Conservation (phyloP, 805 yeast species). For the Monosporozyma solicola region DNA sequence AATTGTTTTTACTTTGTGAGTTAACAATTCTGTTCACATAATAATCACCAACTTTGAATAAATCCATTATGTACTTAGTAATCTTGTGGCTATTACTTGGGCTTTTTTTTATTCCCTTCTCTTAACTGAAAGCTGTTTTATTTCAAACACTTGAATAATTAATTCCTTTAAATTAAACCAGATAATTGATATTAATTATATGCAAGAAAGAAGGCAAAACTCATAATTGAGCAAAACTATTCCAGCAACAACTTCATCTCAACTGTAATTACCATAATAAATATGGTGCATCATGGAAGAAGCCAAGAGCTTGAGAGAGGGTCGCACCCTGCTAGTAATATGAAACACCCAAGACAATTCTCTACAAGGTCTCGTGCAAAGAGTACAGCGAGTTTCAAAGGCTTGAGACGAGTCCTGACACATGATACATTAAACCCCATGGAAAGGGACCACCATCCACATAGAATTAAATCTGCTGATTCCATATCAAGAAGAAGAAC, state of each 20-base stretch:
- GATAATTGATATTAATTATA: neutral
- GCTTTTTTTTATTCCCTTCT: neutral
- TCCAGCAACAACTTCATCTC: neutral
- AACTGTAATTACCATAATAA: neutral
- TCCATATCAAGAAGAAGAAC: conserved; percentile 21
- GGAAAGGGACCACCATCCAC: conserved; percentile 8
- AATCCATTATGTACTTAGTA: conserved; percentile 31
- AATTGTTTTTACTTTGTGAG: conserved; percentile 14
- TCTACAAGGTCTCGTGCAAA: conserved; percentile 27
- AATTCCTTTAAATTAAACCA: neutral
- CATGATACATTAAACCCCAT: conserved; percentile 18
- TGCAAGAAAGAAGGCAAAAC: neutral
- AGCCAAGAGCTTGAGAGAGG: neutral
- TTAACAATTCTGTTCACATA: conserved; percentile 36
- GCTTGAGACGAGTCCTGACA: conserved; percentile 20
- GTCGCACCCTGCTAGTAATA: conserved; percentile 8
- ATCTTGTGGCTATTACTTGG: neutral
- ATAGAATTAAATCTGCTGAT: conserved; percentile 21
- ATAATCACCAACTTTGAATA: conserved; percentile 37
- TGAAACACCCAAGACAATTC: conserved; percentile 17
- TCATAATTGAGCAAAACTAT: neutral
- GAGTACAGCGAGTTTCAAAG: conserved; percentile 27
- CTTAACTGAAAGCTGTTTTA: neutral
- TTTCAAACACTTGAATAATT: neutral
- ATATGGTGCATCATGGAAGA: conserved; percentile 15